Base-by-base conservation (phyloP, 208 protist species). In the Wallacemonas collosoma region DNA sequence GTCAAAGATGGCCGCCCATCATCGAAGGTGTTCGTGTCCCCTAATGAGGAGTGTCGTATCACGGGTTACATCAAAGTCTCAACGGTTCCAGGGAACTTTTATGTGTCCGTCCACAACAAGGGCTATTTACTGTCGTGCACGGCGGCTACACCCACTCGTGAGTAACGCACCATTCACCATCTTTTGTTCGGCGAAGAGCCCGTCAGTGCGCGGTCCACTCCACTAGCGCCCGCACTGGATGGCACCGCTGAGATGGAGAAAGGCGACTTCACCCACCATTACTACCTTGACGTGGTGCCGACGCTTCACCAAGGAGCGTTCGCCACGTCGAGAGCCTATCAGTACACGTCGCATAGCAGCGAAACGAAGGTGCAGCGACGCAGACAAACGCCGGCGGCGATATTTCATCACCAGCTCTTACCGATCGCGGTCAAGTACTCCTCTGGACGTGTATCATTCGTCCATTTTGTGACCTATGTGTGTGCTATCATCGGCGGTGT, bases 401-500 rank as follows among this genome's bases (percentile, higher is more conserved):
- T 94, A 35, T 96, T 98, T 73, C 88, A 89, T 71, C 97, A 96
- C 64, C 95, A 98, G 61, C 62, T 98, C 8, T 97, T 93, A 11
- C 94, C 96, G 45, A 96, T 98, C 67, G 84, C 89, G 44, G 91
- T 98, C 11, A 73, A 82, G 56, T 93, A 96, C 69, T 79, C 74
- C 3, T 78, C 94, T 47, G 64, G 70, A 6, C 76, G 82, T 1
- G 79, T 87, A 36, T 91, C 85, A 35, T 95, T 98, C 57, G 64
- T 83, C 0, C 92, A 97, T 67, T 98, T 98, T 74, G 62, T 98
- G 6, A 98, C 96, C 0, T 87, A 87, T 66, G 81, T 98, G 7
- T 98, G 93, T 71, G 97, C 97, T 45, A 98, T 98, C 62, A 77
- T 98, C 40, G 97, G 97, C 11, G 97, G 97, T 41, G 92, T 98